A percentile compares a stretch with the other conserved stretches of the same genome.
Conservation (phyloP, 345 rosid species). For the Aethionema arabicum region DNA sequence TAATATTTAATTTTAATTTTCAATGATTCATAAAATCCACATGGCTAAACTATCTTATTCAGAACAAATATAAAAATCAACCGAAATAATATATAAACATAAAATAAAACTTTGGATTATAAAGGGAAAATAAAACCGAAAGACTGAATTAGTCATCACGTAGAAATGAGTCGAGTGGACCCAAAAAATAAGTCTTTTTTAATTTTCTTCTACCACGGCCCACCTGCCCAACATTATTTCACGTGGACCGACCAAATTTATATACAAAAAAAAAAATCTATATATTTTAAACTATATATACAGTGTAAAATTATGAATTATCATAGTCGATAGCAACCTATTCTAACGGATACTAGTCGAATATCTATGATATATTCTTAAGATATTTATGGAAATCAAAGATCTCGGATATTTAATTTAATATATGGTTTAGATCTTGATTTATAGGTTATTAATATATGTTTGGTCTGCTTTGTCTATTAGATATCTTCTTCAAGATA, state of each 20-base stretch:
- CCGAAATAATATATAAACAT: not conserved
- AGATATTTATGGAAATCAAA: too few relatives aligned
- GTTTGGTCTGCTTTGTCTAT: too few relatives aligned
- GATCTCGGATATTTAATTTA: too few relatives aligned
- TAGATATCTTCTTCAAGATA: too few relatives aligned
- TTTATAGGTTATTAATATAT: too few relatives aligned
- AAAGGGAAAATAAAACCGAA: slow-evolving; percentile 18
- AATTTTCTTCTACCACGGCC: slow-evolving; percentile 34
- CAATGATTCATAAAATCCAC: too few relatives aligned
- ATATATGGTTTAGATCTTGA: too few relatives aligned
- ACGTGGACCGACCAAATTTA: slow-evolving; percentile 47
- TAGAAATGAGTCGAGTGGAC: slow-evolving; percentile 32
- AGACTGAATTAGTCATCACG: slow-evolving; percentile 27
- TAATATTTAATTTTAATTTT: too few relatives aligned
- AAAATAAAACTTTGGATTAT: slow-evolving; percentile 6
- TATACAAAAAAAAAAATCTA: not conserved
- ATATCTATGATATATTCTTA: too few relatives aligned
- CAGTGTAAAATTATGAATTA: slow-evolving; percentile 4
- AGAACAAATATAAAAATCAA: not conserved
- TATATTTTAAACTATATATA: not conserved
- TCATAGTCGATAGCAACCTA: not conserved
- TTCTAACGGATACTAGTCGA: too few relatives aligned
- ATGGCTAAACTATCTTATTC: too few relatives aligned
- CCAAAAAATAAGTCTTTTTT: slow-evolving; percentile 25
- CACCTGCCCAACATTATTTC: slow-evolving; percentile 37